A percentile compares a stretch with the other conserved stretches of the same genome.
Conservation (phyloP, 1,139 yeast species). For the Geotrichum histeridarum region DNA sequence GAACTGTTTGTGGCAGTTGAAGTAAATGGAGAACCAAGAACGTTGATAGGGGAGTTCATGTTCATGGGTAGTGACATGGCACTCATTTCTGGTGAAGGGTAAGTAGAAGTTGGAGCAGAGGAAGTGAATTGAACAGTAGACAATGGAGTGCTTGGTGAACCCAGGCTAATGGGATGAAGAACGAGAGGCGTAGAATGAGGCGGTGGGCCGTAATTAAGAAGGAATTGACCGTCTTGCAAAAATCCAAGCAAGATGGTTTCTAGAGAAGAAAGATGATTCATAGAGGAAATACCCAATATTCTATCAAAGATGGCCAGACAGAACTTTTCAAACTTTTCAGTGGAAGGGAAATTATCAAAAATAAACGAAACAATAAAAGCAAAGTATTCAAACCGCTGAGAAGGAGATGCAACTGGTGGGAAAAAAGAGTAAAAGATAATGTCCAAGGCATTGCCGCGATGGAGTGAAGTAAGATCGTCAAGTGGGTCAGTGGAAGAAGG, state of each 20-base stretch:
- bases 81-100: conserved; percentile 27
- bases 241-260: conserved; percentile 26
- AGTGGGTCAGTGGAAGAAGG: conserved; percentile 24
- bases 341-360: conserved; percentile 25
- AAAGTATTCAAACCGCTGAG: conserved; percentile 33
- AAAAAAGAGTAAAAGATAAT: conserved; percentile 34
- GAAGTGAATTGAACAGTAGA: conserved; percentile 12
- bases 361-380: conserved; percentile 30
- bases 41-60: conserved; percentile 6
- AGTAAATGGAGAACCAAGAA: conserved; percentile 10
- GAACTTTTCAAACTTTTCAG: conserved; percentile 23
- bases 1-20: conserved; percentile 6
- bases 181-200: conserved; percentile 11
- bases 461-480: conserved; percentile 30
- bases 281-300: conserved; percentile 23
- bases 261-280: conserved; percentile 25
- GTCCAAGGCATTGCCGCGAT: conserved; percentile 33
- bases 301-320: conserved; percentile 24
- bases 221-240: conserved; percentile 30
- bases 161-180: conserved; percentile 8
- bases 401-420: conserved; percentile 27
- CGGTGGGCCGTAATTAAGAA: conserved; percentile 11
- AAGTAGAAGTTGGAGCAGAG: conserved; percentile 26
- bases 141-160: conserved; percentile 15
- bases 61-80: conserved; percentile 23